A percentile compares a stretch with the other conserved stretches of the same genome.
Conservation (phyloP, 2,329 filamentous ascomycete species). For the Exophiala phaeomuriformis region DNA sequence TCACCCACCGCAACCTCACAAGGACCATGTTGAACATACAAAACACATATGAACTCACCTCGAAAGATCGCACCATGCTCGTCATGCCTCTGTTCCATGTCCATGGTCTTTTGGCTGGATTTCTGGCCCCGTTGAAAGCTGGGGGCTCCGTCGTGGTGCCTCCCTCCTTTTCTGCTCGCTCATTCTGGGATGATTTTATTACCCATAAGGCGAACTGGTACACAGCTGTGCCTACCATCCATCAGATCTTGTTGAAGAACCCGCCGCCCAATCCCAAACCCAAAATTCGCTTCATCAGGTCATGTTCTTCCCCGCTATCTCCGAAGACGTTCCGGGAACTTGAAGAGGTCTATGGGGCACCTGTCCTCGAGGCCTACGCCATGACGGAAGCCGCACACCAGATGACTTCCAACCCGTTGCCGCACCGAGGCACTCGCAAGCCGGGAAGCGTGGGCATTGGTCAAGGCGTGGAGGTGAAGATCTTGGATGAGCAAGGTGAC, state of each 20-base stretch:
- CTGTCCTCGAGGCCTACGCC: slow-evolving; percentile 81
- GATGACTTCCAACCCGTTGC: slow-evolving; percentile 54
- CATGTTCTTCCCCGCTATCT: slow-evolving; percentile 75
- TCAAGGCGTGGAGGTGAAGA: slow-evolving; percentile 74
- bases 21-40: slow-evolving; percentile 78
- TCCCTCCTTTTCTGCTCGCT: slow-evolving; percentile 67
- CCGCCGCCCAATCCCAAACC: slow-evolving; percentile 61
- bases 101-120: slow-evolving; percentile 75
- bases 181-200: slow-evolving; percentile 75
- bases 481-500: slow-evolving; percentile 62
- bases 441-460: slow-evolving; percentile 76
- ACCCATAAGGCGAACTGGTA: slow-evolving; percentile 78
- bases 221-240: slow-evolving; percentile 86
- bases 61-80: slow-evolving; percentile 69
- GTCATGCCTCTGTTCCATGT: slow-evolving; percentile 92
- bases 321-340: slow-evolving; percentile 75
- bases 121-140: slow-evolving; percentile 67
- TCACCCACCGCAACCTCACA: slow-evolving; percentile 69
- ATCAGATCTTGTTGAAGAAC: slow-evolving; percentile 76
- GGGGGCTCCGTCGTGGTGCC: slow-evolving; percentile 76
- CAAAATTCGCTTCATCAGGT: slow-evolving; percentile 75
- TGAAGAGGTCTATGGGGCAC: slow-evolving; percentile 66
- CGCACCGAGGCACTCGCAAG: slow-evolving; percentile 59
- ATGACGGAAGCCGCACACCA: slow-evolving; percentile 75
- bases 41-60: slow-evolving; percentile 64